phyloP scores from a whole-genome alignment of 1,139 yeast species.

The Saccharomyces hybrid region DNA sequence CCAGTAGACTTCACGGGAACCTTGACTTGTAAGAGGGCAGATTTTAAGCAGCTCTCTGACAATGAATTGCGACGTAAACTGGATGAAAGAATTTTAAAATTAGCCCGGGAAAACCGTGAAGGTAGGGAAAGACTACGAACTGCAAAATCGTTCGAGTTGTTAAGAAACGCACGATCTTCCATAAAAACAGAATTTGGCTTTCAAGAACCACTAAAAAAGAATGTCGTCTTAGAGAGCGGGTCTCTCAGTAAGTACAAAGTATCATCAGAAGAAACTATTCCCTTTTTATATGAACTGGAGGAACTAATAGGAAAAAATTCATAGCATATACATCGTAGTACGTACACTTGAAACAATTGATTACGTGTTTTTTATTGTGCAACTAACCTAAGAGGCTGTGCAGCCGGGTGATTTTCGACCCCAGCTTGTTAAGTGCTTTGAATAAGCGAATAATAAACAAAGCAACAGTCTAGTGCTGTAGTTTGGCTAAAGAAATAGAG shows the following conservation, averaged over 20 bases:
- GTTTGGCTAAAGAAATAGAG: neutral
- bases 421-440: neutral
- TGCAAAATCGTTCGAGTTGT: constrained; percentile 27
- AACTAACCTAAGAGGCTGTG: neutral
- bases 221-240: neutral
- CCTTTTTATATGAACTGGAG: constrained; percentile 11
- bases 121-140: constrained; percentile 21
- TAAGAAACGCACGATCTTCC: constrained; percentile 13
- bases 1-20: neutral
- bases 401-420: constrained; percentile 1
- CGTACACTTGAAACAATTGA: neutral
- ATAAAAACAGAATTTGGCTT: neutral
- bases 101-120: constrained; percentile 26
- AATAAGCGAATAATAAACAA: neutral
- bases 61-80: constrained; percentile 24
- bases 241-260: constrained; percentile 2
- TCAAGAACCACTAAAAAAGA: neutral
- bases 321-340: neutral
- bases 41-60: constrained; percentile 20
- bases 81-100: constrained; percentile 21
- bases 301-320: constrained; percentile 7
- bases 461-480: neutral
- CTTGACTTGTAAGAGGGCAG: constrained; percentile 1
- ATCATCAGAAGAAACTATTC: constrained; percentile 14
- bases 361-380: neutral